These are phyloP conservation scores for Leucaena leucocephala DNA, from an alignment of 306 rosid species.

Conservation along the genomic window DNA sequence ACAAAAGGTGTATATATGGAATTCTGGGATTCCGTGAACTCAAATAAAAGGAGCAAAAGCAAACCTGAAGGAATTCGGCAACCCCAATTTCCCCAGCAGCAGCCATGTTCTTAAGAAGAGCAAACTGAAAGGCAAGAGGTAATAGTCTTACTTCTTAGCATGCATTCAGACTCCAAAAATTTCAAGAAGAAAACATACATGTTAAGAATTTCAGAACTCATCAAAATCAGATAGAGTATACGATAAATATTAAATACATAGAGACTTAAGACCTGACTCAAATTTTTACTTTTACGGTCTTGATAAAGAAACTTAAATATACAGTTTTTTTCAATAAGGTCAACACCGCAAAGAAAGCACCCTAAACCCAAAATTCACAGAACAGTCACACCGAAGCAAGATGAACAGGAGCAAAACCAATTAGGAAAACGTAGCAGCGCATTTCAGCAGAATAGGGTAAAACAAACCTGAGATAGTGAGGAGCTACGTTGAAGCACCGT, in stretches of 20 bases:
- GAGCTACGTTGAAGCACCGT: neutral
- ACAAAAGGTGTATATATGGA: neutral
- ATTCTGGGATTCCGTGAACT: neutral
- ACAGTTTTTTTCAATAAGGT: neutral
- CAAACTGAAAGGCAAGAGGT: neutral
- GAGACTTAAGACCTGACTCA: neutral
- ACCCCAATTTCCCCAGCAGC: conserved; percentile 49
- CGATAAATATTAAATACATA: neutral
- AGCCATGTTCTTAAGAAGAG: conserved; percentile 36
- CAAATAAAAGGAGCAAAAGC: neutral
- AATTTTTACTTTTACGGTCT: neutral
- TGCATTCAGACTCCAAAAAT: neutral
- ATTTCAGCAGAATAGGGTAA: neutral
- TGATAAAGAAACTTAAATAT: neutral
- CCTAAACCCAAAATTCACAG: neutral
- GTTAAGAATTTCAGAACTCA: neutral
- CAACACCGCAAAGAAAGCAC: neutral
- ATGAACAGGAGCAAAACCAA: neutral
- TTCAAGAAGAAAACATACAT: neutral
- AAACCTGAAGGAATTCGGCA: conserved; percentile 54
- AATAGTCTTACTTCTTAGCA: neutral
- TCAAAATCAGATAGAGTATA: neutral
- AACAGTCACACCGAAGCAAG: neutral
- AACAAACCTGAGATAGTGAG: neutral
- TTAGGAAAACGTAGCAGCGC: neutral